Evolutionary conservation across 2,329 filamentous ascomycete species (phyloP).

Genomic region (Colletotrichum euphorbiae): DNA sequence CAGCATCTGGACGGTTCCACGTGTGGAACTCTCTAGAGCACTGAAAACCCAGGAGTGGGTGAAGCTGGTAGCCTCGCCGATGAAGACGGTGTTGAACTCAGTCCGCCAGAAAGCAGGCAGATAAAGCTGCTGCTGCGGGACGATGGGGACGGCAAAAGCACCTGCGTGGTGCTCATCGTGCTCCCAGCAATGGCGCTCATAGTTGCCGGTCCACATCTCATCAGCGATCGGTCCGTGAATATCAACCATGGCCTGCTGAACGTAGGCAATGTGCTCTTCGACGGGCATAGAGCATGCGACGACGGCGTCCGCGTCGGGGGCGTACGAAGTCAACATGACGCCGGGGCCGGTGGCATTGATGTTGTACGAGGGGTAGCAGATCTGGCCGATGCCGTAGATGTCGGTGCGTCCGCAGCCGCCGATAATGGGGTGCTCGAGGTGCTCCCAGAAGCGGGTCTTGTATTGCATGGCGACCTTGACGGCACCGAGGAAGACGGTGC

Average conservation of each 20-base stretch:
- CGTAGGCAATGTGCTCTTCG: slow-evolving; percentile 64
- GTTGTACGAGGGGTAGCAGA: slow-evolving; percentile 65
- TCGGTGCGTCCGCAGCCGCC: slow-evolving; percentile 63
- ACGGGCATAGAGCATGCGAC: slow-evolving; percentile 57
- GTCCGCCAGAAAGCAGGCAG: slow-evolving; percentile 71
- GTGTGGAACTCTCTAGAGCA: slow-evolving; percentile 66
- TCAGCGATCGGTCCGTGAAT: slow-evolving; percentile 58
- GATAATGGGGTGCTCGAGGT: slow-evolving; percentile 46
- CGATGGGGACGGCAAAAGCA: slow-evolving; percentile 63
- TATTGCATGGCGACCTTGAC: slow-evolving; percentile 65
- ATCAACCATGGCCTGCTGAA: slow-evolving; percentile 66
- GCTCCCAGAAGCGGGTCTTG: slow-evolving; percentile 57
- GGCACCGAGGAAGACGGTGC: slow-evolving; percentile 44
- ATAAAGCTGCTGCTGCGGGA: slow-evolving; percentile 69
- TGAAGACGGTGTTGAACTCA: slow-evolving; percentile 56
- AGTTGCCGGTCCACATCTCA: slow-evolving; percentile 68
- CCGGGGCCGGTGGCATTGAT: slow-evolving; percentile 63
- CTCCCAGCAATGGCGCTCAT: slow-evolving; percentile 70
- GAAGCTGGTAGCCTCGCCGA: slow-evolving; percentile 56
- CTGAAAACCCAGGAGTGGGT: slow-evolving; percentile 67
- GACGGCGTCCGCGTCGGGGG: slow-evolving; percentile 53
- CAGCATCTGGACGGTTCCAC: slow-evolving; percentile 66
- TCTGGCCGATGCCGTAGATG: slow-evolving; percentile 60
- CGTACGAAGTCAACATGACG: slow-evolving; percentile 62
- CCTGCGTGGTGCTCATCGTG: slow-evolving; percentile 66